These are phyloP conservation scores for Macrolepiota dolichaula DNA, from an alignment of 768 basidiomycete species.

Conservation along the genomic window DNA sequence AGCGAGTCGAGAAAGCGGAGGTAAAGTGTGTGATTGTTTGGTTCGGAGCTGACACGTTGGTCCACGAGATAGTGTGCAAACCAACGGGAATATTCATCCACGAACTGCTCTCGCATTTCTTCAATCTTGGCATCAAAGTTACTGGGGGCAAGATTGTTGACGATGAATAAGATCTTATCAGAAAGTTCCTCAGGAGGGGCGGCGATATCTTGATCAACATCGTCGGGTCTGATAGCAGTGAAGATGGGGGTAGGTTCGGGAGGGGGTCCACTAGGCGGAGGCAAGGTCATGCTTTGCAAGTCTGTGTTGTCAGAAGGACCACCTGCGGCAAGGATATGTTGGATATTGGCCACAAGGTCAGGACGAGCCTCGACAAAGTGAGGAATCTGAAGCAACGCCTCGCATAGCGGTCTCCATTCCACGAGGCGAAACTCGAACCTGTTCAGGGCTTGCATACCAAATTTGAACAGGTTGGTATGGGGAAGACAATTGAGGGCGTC, in stretches of 20 bases:
- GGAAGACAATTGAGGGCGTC: slow-evolving; percentile 91
- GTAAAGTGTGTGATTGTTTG: slow-evolving; percentile 95
- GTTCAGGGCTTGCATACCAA: slow-evolving; percentile 87
- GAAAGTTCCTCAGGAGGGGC: slow-evolving; percentile 83
- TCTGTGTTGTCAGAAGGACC: slow-evolving; percentile 37
- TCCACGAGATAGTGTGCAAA: slow-evolving; percentile 98
- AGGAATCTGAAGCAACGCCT: slow-evolving; percentile 82
- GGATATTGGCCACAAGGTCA: slow-evolving; percentile 69
- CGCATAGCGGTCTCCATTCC: slow-evolving; percentile 93
- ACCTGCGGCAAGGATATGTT: slow-evolving; percentile 61
- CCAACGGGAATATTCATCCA: slow-evolving; percentile 86
- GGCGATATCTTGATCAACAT: slow-evolving; percentile 55
- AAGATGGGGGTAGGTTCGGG: slow-evolving; percentile 57
- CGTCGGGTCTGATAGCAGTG: slow-evolving; percentile 74
- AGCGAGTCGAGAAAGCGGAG: slow-evolving; percentile 89
- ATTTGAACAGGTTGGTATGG: slow-evolving; percentile 91
- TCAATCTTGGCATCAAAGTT: slow-evolving; percentile 87
- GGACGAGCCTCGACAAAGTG: slow-evolving; percentile 84
- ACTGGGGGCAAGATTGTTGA: slow-evolving; percentile 94
- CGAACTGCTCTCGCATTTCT: slow-evolving; percentile 85
- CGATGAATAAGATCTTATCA: slow-evolving; percentile 94
- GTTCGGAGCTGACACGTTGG: slow-evolving; percentile 92
- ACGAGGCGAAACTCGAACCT: slow-evolving; percentile 83
- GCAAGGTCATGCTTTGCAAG: slow-evolving; percentile 24
- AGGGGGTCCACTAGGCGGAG: neutral